Conservation (phyloP, 768 basidiomycete species). For the Trametes villosa region DNA sequence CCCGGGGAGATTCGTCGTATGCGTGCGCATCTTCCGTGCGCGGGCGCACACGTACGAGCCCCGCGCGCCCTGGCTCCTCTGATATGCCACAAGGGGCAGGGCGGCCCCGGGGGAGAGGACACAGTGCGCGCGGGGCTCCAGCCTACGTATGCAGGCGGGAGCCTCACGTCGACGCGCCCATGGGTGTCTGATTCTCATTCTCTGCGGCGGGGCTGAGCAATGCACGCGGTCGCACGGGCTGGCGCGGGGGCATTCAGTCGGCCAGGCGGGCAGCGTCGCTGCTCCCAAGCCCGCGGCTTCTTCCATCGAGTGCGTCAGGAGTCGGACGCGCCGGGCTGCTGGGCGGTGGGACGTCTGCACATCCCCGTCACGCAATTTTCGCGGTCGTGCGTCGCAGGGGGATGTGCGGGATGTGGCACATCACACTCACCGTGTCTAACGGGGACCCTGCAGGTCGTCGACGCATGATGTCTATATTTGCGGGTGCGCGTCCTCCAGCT, state of each 20-base stretch:
- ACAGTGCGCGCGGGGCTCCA: neutral
- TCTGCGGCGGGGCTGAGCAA: neutral
- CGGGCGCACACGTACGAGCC: neutral
- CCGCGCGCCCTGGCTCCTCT: neutral
- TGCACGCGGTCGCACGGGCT: neutral
- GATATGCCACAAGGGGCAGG: neutral
- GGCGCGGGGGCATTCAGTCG: constrained; percentile 3
- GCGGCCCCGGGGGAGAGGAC: constrained; percentile 4
- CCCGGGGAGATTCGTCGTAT: neutral
- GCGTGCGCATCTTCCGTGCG: neutral
- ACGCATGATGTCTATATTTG: too few relatives aligned
- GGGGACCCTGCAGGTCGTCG: too few relatives aligned
- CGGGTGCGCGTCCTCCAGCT: too few relatives aligned
- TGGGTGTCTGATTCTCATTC: neutral
- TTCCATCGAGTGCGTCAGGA: constrained; percentile 5
- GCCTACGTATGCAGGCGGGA: neutral
- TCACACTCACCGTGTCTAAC: too few relatives aligned
- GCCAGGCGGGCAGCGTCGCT: neutral
- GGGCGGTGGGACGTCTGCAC: too few relatives aligned
- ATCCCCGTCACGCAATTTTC: too few relatives aligned
- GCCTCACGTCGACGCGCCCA: neutral
- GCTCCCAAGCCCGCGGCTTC: neutral
- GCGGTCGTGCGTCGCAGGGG: too few relatives aligned
- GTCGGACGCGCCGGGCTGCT: too few relatives aligned
- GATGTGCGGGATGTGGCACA: too few relatives aligned